Conservation (phyloP, 2,329 filamentous ascomycete species). For the Pseudogymnoascus sp. region DNA sequence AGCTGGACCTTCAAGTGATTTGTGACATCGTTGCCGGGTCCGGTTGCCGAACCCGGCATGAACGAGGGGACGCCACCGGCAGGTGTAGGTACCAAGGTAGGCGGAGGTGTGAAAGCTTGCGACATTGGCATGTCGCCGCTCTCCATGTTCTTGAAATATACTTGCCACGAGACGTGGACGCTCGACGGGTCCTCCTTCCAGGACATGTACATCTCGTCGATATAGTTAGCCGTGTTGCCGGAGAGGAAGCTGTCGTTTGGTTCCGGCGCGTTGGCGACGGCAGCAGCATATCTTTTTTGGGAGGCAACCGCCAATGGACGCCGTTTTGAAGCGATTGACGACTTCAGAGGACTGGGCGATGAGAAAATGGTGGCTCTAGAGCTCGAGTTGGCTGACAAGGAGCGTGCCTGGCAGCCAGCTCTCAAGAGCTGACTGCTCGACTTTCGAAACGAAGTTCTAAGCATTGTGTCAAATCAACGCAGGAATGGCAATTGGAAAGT, state of each 20-base stretch:
- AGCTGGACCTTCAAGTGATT: constrained; percentile 98
- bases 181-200: constrained; percentile 92
- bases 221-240: constrained; percentile 95
- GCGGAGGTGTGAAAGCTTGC: constrained; percentile 92
- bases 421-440: constrained; percentile 56
- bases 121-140: constrained; percentile 95
- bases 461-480: constrained; percentile 50
- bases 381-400: constrained; percentile 29
- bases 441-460: constrained; percentile 60
- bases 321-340: constrained; percentile 39
- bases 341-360: constrained; percentile 28
- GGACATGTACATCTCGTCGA: constrained; percentile 98
- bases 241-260: constrained; percentile 94
- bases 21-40: constrained; percentile 71
- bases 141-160: constrained; percentile 99
- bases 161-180: constrained; percentile 96
- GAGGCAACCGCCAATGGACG: constrained; percentile 38
- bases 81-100: constrained; percentile 77
- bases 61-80: constrained; percentile 69
- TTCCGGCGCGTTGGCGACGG: constrained; percentile 53
- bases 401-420: constrained; percentile 39
- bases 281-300: constrained; percentile 48
- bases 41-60: constrained; percentile 58
- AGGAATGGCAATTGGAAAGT: constrained; percentile 15
- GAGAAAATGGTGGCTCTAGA: constrained; percentile 30